Evolutionary conservation across 129 eudicot species (phyloP).

Genomic region (Flaveria brownii): DNA sequence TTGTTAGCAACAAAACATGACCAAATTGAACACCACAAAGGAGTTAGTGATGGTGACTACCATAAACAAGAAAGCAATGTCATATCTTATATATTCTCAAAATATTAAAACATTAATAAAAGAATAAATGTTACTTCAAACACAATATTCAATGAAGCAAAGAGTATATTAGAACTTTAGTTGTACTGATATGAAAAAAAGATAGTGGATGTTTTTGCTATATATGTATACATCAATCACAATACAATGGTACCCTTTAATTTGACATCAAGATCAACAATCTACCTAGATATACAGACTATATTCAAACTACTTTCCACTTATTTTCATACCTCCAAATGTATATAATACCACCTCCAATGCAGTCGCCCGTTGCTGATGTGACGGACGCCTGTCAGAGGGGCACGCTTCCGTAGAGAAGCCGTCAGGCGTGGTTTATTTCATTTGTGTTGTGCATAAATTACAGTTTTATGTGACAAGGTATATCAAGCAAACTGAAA

Average conservation of each 20-base stretch:
- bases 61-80: conserved; percentile 14
- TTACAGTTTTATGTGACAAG: background rate
- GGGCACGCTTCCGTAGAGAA: too few species aligned
- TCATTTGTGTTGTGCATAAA: conserved; percentile 11
- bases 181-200: conserved; percentile 14
- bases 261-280: conserved; percentile 22
- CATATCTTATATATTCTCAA: background rate
- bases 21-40: conserved; percentile 11
- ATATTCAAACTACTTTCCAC: conserved; percentile 5
- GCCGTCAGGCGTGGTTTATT: background rate
- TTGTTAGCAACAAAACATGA: conserved; percentile 18
- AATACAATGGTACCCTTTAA: conserved; percentile 19
- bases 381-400: too few species aligned
- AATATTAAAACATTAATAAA: background rate
- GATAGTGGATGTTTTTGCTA: conserved; percentile 20
- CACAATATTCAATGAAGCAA: conserved; percentile 12
- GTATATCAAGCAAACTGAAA: conserved; percentile 13
- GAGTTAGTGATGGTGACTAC: conserved; percentile 14
- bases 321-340: conserved; percentile 10
- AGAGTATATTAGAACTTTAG: conserved; percentile 17
- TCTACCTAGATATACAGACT: conserved; percentile 26
- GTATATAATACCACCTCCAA: background rate
- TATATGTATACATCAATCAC: conserved; percentile 34
- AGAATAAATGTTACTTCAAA: background rate
- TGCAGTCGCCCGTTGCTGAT: too few species aligned